These are phyloP conservation scores for Globisporangium barbulae DNA, from an alignment of 352 stramenopile genomes.

Conservation along the genomic window DNA sequence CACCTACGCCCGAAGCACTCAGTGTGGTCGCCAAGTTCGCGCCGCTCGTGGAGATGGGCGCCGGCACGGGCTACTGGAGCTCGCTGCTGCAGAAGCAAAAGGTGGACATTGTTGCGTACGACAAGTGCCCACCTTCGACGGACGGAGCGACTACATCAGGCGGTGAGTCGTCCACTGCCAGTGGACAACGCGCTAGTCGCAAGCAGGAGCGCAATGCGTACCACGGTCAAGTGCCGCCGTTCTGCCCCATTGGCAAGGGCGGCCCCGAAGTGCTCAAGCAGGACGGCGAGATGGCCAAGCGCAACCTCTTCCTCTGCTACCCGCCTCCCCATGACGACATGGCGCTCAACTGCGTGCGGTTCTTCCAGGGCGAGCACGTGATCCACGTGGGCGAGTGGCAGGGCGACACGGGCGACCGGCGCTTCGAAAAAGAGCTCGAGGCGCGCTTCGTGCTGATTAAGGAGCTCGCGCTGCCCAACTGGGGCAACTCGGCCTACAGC, in stretches of 20 bases:
- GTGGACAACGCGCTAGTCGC: not conserved
- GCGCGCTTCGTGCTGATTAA: constrained; percentile 48
- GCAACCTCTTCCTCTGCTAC: constrained; percentile 70
- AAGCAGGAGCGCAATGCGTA: constrained; percentile 43
- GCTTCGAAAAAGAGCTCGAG: constrained; percentile 63
- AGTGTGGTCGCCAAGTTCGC: constrained; percentile 43
- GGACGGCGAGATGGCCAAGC: constrained; percentile 26
- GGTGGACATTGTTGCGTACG: constrained; percentile 77
- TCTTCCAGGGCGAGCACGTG: constrained; percentile 64
- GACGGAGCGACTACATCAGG: constrained; percentile 10
- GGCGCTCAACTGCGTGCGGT: constrained; percentile 47
- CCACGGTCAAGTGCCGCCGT: constrained; percentile 62
- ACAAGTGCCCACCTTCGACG: constrained; percentile 44
- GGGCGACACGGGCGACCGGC: constrained; percentile 62
- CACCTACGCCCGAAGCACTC: constrained; percentile 53
- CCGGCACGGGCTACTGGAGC: constrained; percentile 89
- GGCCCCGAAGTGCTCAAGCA: constrained; percentile 54
- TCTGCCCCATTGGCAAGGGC: constrained; percentile 52
- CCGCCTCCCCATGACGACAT: constrained; percentile 63
- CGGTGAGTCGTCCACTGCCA: constrained; percentile 9
- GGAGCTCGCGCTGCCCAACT: constrained; percentile 67
- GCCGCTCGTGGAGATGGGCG: constrained; percentile 86
- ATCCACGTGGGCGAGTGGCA: constrained; percentile 81
- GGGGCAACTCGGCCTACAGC: constrained; percentile 73
- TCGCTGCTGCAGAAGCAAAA: constrained; percentile 56